Base-by-base conservation (phyloP, 345 rosid genomes). In the Bruguiera parviflora region DNA sequence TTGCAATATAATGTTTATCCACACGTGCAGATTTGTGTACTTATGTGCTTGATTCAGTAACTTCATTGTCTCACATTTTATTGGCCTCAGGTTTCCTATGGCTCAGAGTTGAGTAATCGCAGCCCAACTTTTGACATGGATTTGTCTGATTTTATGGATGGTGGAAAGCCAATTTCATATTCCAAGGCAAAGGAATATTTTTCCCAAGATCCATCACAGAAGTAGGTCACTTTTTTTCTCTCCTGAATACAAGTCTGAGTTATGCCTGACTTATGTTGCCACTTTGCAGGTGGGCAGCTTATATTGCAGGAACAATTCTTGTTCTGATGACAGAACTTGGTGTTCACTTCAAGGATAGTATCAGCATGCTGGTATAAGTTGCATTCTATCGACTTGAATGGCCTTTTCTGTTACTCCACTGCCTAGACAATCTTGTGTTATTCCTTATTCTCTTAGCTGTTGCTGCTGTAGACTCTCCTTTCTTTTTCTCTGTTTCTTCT, bases 121-220 rank as follows among this genome's bases (percentile, higher is more conserved):
- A 89, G 90, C 63, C 99, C 99, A 60, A 95, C 98, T 51, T 95
- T 95, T 87, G 98, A 95, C 84, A 95, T 95, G 99, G 97, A 95
- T 75, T 80, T 95, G 67, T 85, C 96, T 53, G 99, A 92, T 80
- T 90, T 95, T 64, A 83, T 90, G 91, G 94, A 95, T 76, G 91
- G 87, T 21, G 94, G 72, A 52, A 25, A 83, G 75, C 96, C 98
- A 59, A 84, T 95, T 66, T 86, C 98, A 69, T 95, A 92, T 80
- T 91, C 85, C 67, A 92, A 86, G 69, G 97, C 98, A n/a, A 88
- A 76, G 68, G 77, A 81, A 69, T 90, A 77, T 77, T 95, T 95
- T 79, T 87, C 96, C 35, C 88, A 76, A 70, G 97, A 95, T 78
- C 98, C 96, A 55, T 88, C 99, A 47, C 98, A 92, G 69, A 89